Evolutionary conservation across 2,329 filamentous ascomycete species (phyloP), one percentile per base, ranked within the genome.

Genomic region (Fusarium sublunatum): DNA sequence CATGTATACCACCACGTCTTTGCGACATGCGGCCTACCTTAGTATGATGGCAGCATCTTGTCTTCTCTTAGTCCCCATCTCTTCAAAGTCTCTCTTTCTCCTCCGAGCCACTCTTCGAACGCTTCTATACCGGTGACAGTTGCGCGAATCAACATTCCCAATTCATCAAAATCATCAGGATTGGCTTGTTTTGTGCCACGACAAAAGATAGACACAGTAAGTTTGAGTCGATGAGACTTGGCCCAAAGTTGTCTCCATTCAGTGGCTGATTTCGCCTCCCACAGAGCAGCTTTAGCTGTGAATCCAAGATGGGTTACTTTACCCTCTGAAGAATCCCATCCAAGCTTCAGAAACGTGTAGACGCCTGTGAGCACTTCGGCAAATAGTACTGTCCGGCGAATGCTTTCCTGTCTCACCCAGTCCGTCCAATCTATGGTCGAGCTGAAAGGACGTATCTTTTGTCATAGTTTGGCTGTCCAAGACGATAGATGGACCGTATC

Each of bases 41-140:
- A 36, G 12, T 52, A 52, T 13, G 31, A 10, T 15, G 40, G 39
- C 25, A 36, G 15, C 1, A 29, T 7, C 12, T 6, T 35, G 4
- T 52, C 48, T 5, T 45, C 40, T 5, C 45, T 39, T 8, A 57
- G 9, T 22, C 53, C 53, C 47, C 47, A 57, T 42, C 24, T 52
- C 34, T 38, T 49, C 13, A 57, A 41, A 10, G 10, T 29, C 29
- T 26, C 39, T 19, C 19, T 52, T 26, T 56, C 47, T 1, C 35
- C 47, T 31, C 34, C 46, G 6, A 51, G 24, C 53, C 53, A 56
- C 28, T 56, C 32, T 38, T 56, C 47, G 9, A 56, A 41, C n/a
- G 40, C 40, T 6, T 52, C 53, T n/a, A 56, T n/a, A 10, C 53
- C 53, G 10, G 34, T 35, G 26, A 31, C 45, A 3, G 25, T 56